Evolutionary conservation across 202 grass and related monocot genomes (phyloP).

Genomic region (Setaria italica): DNA sequence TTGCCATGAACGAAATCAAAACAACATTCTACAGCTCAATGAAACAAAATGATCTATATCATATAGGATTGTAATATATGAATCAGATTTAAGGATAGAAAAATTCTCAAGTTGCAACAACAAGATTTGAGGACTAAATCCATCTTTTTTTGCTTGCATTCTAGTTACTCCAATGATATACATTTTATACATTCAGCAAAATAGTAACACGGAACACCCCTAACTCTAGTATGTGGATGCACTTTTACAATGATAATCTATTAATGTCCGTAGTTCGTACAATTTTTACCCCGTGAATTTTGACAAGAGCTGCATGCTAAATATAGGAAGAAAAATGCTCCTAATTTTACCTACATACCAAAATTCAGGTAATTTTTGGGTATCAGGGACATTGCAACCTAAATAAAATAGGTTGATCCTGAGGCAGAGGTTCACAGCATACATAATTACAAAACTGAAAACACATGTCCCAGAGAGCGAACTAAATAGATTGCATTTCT

Average conservation of each 20-base stretch:
- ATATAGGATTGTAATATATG: neutral
- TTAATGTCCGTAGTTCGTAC: neutral
- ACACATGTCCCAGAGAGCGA: neutral
- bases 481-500: slow-evolving; percentile 2
- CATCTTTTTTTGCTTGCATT: neutral
- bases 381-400: neutral
- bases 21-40: neutral
- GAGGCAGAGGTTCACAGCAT: neutral
- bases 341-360: neutral
- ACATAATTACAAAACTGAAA: neutral
- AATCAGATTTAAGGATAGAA: neutral
- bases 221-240: neutral
- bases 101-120: neutral
- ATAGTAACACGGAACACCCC: neutral
- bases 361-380: slow-evolving; percentile 3
- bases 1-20: neutral
- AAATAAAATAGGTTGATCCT: neutral
- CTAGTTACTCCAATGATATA: neutral
- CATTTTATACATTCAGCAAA: slow-evolving; percentile 12
- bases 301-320: neutral
- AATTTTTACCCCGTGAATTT: neutral
- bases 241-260: slow-evolving; percentile 1
- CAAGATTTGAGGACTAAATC: neutral
- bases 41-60: slow-evolving; percentile 15
- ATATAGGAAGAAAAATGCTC: neutral